Base-by-base conservation (phyloP, 331 rosid species). In the Pyrus hybrid region DNA sequence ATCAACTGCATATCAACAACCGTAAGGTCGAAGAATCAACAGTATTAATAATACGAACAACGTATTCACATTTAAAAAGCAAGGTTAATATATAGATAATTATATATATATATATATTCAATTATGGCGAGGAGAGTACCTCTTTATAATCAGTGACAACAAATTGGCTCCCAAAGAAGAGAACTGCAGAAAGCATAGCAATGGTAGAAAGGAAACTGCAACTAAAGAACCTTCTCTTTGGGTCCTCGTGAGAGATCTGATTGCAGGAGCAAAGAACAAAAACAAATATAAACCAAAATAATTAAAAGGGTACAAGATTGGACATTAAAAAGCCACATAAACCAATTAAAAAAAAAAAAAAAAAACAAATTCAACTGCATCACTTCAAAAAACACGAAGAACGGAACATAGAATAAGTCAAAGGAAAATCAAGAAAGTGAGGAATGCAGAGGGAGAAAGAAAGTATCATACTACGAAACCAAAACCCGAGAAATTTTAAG, bases 91-190 rank as follows among this genome's bases (percentile, higher is more conserved):
- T 47, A 47, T 1, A 14, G 13, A 37, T 37, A 37, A 37, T 37
- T 37, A 37, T 37, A 37, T 35, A 35, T 9, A 37, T 37, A 37
- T 37, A 37, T 35, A 35, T 9, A 37, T 37, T 37, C 43, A 37
- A 37, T 37, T 2, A 28, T 28, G 10, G 71, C 16, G 3, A 9
- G 43, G 13, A 30, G 51, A 12, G 3, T 32, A 83, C 86, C 86
- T 68, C 84, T 79, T 37, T 37, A 37, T 75, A 58, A 47, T 82
- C 78, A 13, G 75, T 49, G 25, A 82, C 66, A 45, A 73, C 49
- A 63, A 76, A 41, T 16, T 72, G 76, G 75, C 82, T 76, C 41
- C 86, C 74, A 56, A 58, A 28, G 56, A 81, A 49, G 74, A 84
- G 81, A 76, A 61, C 73, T 11, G 80, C 67, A 45, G 73, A 81